These are phyloP conservation scores for Cordyceps militaris DNA, from an alignment of 2,329 filamentous ascomycete genomes.

Conservation along the genomic window DNA sequence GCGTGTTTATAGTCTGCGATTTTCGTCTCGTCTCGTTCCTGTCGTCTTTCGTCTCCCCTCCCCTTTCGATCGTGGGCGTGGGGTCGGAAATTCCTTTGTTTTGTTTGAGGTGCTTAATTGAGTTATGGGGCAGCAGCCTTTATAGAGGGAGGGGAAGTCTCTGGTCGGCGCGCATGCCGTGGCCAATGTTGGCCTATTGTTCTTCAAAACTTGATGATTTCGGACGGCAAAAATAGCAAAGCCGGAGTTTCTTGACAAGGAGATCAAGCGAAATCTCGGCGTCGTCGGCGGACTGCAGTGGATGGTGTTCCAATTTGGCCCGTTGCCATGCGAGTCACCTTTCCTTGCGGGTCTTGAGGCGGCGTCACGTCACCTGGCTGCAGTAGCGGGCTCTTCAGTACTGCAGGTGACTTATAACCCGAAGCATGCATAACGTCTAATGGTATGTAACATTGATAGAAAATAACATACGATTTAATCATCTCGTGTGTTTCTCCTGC, in stretches of 20 bases:
- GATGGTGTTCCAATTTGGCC: background rate
- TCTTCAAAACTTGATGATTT: no score
- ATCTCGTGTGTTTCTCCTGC: background rate
- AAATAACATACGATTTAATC: background rate
- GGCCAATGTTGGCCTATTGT: no score
- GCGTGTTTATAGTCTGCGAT: background rate
- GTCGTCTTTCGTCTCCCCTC: slow-evolving; percentile 5
- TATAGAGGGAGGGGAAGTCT: background rate
- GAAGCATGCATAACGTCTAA: background rate
- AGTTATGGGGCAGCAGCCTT: background rate
- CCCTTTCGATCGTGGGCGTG: background rate
- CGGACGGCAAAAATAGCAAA: background rate
- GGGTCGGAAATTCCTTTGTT: slow-evolving; percentile 4
- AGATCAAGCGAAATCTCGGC: background rate
- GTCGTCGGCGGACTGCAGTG: background rate
- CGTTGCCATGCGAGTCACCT: background rate
- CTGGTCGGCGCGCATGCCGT: no score
- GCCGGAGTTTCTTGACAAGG: background rate
- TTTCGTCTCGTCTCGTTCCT: background rate
- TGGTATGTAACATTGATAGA: background rate
- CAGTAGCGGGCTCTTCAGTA: background rate
- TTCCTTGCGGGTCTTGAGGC: slow-evolving; percentile 8
- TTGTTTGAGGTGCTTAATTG: slow-evolving; percentile 2
- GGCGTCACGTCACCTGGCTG: slow-evolving; percentile 11
- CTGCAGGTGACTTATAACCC: slow-evolving; percentile 9